Conservation (phyloP, 2,329 filamentous ascomycete genomes). For the Cercospora sp. region DNA sequence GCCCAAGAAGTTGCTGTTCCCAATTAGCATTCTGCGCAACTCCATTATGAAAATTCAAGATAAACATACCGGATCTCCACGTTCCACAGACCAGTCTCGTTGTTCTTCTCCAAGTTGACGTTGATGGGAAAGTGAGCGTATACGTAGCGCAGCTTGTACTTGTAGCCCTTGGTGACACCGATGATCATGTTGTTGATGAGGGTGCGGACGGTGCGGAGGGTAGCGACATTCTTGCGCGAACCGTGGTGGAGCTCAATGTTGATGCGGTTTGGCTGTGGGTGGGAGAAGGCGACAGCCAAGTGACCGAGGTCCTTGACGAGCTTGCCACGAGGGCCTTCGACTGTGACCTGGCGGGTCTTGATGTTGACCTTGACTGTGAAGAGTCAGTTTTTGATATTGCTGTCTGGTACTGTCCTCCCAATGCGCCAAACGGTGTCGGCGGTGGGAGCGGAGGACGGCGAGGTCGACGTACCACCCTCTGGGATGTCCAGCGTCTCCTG, state of each 20-base stretch:
- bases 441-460: conserved; percentile 11
- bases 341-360: conserved; percentile 94
- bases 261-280: conserved; percentile 82
- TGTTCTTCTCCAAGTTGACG: conserved; percentile 97
- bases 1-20: conserved; percentile 85
- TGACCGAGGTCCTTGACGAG: conserved; percentile 96
- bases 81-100: conserved; percentile 81
- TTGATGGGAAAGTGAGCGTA: conserved; percentile 99
- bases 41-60: too few species aligned
- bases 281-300: conserved; percentile 91
- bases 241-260: conserved; percentile 99
- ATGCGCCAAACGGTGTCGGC: conserved; percentile 9
- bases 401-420: neutral
- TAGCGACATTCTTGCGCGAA: conserved; percentile 94
- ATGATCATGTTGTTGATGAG: conserved; percentile 99
- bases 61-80: conserved; percentile 97
- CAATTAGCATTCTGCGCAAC: conserved; percentile 23
- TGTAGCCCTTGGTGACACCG: conserved; percentile 98
- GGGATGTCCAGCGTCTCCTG: conserved; percentile 94
- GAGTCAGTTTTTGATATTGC: neutral
- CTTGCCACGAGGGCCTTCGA: conserved; percentile 97
- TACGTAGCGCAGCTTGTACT: conserved; percentile 99
- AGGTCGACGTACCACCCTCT: conserved; percentile 79
- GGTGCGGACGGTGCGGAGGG: conserved; percentile 95
- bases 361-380: conserved; percentile 88